A percentile compares a stretch with the other conserved stretches of the same genome.
Evolutionary conservation across 306 rosid species (phyloP).

Genomic region (Cicer pinnatifidum): DNA sequence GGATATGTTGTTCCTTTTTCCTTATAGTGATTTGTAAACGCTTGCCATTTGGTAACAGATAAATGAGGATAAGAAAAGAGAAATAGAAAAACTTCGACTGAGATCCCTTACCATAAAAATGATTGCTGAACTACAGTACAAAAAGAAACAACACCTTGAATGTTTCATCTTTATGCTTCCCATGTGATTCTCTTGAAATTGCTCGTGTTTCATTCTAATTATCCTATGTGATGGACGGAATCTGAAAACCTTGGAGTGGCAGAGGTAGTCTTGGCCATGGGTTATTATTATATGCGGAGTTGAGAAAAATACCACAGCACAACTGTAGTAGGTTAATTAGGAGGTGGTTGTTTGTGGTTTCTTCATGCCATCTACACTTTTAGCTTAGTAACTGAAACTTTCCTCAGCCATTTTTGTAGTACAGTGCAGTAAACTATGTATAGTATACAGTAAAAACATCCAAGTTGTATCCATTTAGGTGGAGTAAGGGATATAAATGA

Average conservation of each 20-base stretch:
- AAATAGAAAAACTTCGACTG: background rate
- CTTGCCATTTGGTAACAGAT: conserved; percentile 14
- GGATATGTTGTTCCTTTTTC: conserved; percentile 30
- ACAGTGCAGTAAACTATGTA: background rate
- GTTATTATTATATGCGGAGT: conserved; percentile 5
- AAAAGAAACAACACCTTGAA: conserved; percentile 18
- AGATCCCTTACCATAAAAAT: conserved; percentile 20
- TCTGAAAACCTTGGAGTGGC: conserved; percentile 4
- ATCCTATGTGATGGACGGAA: background rate
- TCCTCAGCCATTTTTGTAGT: conserved; percentile 7
- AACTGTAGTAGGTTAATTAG: conserved; percentile 1
- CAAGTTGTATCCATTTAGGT: conserved; percentile 1
- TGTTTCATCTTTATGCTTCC: conserved; percentile 22
- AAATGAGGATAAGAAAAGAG: conserved; percentile 16
- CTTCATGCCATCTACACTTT: background rate
- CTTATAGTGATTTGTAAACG: conserved; percentile 8
- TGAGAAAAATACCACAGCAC: background rate
- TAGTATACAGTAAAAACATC: background rate
- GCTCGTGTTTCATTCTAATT: conserved; percentile 13
- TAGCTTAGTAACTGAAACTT: background rate
- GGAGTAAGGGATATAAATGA: background rate
- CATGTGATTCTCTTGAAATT: conserved; percentile 33
- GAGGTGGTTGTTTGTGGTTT: background rate
- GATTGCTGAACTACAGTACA: conserved; percentile 17
- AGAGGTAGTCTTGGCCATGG: background rate